Evolutionary conservation across 2,329 filamentous ascomycete genomes (phyloP), one percentile per base, ranked within the genome.

Genomic region (Byssochlamys sp.): DNA sequence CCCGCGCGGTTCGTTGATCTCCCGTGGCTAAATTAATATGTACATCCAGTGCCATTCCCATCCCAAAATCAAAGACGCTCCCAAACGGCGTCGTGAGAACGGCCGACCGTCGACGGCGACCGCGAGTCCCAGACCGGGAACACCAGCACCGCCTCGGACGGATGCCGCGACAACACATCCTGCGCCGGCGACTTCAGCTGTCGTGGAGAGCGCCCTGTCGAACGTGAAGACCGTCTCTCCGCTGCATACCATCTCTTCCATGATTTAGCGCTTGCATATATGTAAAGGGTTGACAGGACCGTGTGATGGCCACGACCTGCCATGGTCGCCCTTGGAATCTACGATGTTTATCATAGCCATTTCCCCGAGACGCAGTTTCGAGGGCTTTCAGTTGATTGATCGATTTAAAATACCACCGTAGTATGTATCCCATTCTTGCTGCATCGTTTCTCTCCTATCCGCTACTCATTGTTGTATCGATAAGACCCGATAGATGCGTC

Each of bases 61-160:
- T 63, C 82, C 83, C 14, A 89, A 89, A 71, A 80, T 86, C 69
- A 88, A 87, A 69, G 86, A 89, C 63, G 81, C 83, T 1, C 84
- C 85, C 2, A 89, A 89, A 72, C 80, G 85, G 54, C 79, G 84
- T 56, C 80, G 86, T 52, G 85, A 88, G 67, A 84, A 78, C 66
- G 67, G 68, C 50, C 66, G 77, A 49, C 74, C 73, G 27, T 72
- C 74, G 33, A 58, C 55, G 14, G 50, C 55, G 7, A 59, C 59
- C 26, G 56, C 48, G 45, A 31, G 45, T 35, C 51, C 27, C 14
- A 39, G 29, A 51, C 29, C 28, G 28, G 5, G 25, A 19, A 12
- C 26, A 35, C 31, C 28, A 53, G 25, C 31, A 31, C n/a, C 52
- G 28, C 29, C 52, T 10, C 19, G 39, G 39, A 45, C 39, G 4